These are phyloP conservation scores for Pseudocercospora macadamiae DNA, from an alignment of 2,329 filamentous ascomycete species.

Conservation along the genomic window DNA sequence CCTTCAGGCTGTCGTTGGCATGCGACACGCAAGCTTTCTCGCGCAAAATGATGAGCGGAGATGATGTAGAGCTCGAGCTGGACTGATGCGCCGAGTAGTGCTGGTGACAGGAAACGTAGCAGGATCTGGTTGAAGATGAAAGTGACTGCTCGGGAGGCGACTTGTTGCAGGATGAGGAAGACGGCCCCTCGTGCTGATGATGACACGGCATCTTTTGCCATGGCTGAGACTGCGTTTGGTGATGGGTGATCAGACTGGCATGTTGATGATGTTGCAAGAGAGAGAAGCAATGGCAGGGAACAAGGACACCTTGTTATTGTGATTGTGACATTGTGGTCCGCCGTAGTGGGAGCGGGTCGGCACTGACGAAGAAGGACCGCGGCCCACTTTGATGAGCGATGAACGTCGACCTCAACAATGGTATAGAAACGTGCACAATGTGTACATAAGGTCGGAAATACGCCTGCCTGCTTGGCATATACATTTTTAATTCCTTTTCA, in stretches of 20 bases:
- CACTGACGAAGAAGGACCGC: neutral
- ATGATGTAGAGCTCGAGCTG: conserved; percentile 93
- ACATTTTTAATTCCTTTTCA: conserved; percentile 23
- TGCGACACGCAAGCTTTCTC: conserved; percentile 88
- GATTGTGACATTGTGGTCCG: neutral
- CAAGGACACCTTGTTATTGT: too few species aligned
- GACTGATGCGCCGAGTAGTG: conserved; percentile 79
- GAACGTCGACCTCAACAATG: too few species aligned
- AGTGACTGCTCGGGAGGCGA: conserved; percentile 83
- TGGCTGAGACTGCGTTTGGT: conserved; percentile 10
- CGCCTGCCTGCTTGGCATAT: neutral
- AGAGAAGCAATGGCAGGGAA: too few species aligned
- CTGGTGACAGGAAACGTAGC: conserved; percentile 82
- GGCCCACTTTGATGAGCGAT: too few species aligned
- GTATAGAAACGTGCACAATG: neutral
- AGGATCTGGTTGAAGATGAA: conserved; percentile 92
- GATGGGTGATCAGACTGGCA: neutral
- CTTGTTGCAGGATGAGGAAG: conserved; percentile 83
- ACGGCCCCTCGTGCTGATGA: conserved; percentile 72
- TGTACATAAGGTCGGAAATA: neutral
- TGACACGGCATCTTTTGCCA: conserved; percentile 39
- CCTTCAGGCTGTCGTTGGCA: conserved; percentile 69
- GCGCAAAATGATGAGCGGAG: conserved; percentile 89
- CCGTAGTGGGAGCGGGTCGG: conserved; percentile 1
- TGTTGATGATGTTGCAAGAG: neutral